phyloP scores from a whole-genome alignment of 768 basidiomycete genomes.

The Rhodosporidiobolus odoratus region DNA sequence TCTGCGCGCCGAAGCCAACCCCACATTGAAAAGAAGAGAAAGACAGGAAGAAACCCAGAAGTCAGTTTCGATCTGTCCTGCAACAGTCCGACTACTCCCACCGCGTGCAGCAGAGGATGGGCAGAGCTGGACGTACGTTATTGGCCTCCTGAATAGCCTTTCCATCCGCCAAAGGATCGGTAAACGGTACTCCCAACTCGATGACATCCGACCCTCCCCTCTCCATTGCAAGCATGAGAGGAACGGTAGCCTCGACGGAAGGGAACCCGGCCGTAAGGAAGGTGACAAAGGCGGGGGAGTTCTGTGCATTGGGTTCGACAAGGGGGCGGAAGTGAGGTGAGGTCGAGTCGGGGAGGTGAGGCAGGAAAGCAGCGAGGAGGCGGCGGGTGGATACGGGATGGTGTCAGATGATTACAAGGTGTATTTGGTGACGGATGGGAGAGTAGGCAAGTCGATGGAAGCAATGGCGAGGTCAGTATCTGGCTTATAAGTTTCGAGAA shows the following conservation, averaged over 20 bases:
- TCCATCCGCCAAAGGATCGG: slow-evolving; percentile 93
- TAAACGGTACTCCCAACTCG: slow-evolving; percentile 91
- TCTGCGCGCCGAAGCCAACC: slow-evolving; percentile 57
- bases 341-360: background rate
- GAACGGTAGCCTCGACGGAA: slow-evolving; percentile 68
- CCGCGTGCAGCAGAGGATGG: too few relatives aligned
- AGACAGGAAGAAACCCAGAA: too few relatives aligned
- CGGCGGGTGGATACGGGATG: too few relatives aligned
- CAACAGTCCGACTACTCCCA: too few relatives aligned
- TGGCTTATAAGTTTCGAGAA: background rate
- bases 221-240: slow-evolving; percentile 85
- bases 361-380: background rate
- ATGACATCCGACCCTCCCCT: slow-evolving; percentile 89
- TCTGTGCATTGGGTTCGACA: slow-evolving; percentile 9
- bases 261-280: slow-evolving; percentile 96
- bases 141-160: slow-evolving; percentile 88
- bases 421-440: too few relatives aligned
- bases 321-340: background rate
- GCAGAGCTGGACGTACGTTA: slow-evolving; percentile 54
- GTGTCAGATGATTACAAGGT: too few relatives aligned
- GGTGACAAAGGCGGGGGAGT: slow-evolving; percentile 50
- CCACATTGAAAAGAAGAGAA: too few relatives aligned
- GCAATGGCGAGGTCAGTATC: too few relatives aligned
- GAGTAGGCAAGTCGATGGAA: background rate
- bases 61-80: background rate